A percentile compares a stretch with the other conserved stretches of the same genome.
Conservation (phyloP, 108 stramenopile species). For the Conticribra weissflogii region DNA sequence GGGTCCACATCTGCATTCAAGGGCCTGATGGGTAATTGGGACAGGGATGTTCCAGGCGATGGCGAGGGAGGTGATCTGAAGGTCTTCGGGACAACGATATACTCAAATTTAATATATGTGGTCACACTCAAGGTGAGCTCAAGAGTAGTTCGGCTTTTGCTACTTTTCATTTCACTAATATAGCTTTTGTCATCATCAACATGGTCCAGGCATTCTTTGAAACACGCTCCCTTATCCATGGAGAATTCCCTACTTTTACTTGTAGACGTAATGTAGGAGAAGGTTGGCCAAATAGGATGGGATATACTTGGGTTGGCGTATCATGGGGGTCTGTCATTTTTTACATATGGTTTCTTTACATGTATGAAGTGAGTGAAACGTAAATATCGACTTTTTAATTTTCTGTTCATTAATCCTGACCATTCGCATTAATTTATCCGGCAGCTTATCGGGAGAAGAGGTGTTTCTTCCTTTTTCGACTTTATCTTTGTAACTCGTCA, state of each 20-base stretch:
- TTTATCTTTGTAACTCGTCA: conserved; percentile 66
- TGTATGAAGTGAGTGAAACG: conserved; percentile 59
- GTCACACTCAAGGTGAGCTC: conserved; percentile 75
- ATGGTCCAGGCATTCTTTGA: conserved; percentile 65
- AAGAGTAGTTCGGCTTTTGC: too few species aligned
- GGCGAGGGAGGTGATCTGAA: conserved; percentile 82
- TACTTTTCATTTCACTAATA: conserved; percentile 5
- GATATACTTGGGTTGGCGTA: conserved; percentile 79
- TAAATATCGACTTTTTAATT: too few species aligned
- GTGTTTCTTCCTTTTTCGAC: conserved; percentile 55
- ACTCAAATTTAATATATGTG: conserved; percentile 62
- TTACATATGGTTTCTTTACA: conserved; percentile 64
- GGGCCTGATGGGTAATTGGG: conserved; percentile 63
- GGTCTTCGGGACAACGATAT: conserved; percentile 78
- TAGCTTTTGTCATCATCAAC: conserved; percentile 6
- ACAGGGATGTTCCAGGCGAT: conserved; percentile 63
- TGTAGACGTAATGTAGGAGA: conserved; percentile 59
- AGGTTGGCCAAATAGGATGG: conserved; percentile 67
- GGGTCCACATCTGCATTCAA: conserved; percentile 69
- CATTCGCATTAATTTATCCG: too few species aligned
- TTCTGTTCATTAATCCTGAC: neutral
- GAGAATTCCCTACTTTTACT: conserved; percentile 70
- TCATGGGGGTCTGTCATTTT: conserved; percentile 66
- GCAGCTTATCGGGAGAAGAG: conserved; percentile 51
- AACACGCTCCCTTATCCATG: conserved; percentile 72